Evolutionary conservation across 805 yeast genomes (phyloP).

Genomic region (Ogataea degrootiae): DNA sequence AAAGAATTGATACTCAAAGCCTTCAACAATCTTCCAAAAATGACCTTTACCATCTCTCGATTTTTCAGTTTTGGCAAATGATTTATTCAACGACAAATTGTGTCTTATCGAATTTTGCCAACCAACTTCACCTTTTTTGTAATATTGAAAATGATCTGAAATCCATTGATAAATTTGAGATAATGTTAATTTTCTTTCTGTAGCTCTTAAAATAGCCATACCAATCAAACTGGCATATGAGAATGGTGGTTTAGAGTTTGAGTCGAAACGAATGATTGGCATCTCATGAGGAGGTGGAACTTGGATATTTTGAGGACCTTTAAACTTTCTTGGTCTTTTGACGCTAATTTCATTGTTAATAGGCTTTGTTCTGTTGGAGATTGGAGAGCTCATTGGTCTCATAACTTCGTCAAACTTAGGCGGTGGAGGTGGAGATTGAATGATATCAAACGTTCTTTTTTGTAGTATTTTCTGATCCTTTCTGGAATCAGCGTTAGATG

Average conservation of each 20-base stretch:
- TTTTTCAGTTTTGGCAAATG: constrained; percentile 84
- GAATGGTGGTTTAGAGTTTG: constrained; percentile 73
- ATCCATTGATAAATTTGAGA: constrained; percentile 93
- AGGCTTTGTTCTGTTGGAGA: background rate
- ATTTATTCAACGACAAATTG: constrained; percentile 87
- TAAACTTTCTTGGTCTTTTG: constrained; percentile 15
- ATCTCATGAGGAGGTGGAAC: constrained; percentile 35
- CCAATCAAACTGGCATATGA: constrained; percentile 93
- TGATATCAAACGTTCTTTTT: constrained; percentile 10
- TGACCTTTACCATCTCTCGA: constrained; percentile 90
- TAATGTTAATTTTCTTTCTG: constrained; percentile 62
- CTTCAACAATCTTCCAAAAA: constrained; percentile 88
- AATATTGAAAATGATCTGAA: constrained; percentile 75
- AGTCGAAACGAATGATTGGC: constrained; percentile 46
- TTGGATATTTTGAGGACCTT: constrained; percentile 26
- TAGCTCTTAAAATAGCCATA: constrained; percentile 84
- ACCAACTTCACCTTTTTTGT: constrained; percentile 80
- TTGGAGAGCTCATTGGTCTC: background rate
- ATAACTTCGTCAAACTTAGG: constrained; percentile 9
- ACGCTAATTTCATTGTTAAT: constrained; percentile 5
- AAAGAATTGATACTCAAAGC: constrained; percentile 75
- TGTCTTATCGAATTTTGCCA: constrained; percentile 99
- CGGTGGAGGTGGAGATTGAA: constrained; percentile 18
- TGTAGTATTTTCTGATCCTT: constrained; percentile 3
- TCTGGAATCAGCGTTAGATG: constrained; percentile 6